Conservation (phyloP, 805 yeast genomes). For the Ogataea thermomethanolica region DNA sequence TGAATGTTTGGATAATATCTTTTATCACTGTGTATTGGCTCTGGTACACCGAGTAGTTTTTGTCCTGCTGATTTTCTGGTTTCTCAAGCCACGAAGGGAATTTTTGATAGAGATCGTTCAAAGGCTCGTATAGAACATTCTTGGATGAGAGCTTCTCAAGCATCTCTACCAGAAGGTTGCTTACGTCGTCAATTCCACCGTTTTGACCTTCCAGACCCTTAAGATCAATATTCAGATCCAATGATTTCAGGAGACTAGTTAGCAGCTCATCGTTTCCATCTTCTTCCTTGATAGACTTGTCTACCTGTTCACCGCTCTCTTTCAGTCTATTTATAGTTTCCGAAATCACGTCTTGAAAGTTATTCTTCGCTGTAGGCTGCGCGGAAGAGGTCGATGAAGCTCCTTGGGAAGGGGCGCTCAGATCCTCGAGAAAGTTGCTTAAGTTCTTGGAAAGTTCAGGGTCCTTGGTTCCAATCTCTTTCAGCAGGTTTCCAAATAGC, state of each 20-base stretch:
- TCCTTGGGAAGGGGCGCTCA: constrained; percentile 9
- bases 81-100: constrained; percentile 68
- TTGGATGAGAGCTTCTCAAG: constrained; percentile 80
- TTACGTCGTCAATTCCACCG: constrained; percentile 34
- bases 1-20: constrained; percentile 63
- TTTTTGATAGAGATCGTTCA: constrained; percentile 72
- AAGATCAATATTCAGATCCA: constrained; percentile 44
- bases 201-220: constrained; percentile 16
- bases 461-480: constrained; percentile 25
- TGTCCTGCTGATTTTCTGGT: constrained; percentile 38
- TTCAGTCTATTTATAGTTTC: constrained; percentile 78
- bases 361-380: constrained; percentile 22
- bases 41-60: constrained; percentile 44
- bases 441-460: constrained; percentile 29
- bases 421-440: constrained; percentile 21
- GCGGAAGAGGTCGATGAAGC: neutral
- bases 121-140: constrained; percentile 82
- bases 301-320: constrained; percentile 69
- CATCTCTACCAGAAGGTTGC: constrained; percentile 65
- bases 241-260: constrained; percentile 62
- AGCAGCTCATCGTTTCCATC: constrained; percentile 45
- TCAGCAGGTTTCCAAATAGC: constrained; percentile 22
- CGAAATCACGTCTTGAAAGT: constrained; percentile 72
- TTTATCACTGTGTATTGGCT: constrained; percentile 60
- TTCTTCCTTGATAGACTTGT: constrained; percentile 45